A percentile compares a stretch with the other conserved stretches of the same genome.
phyloP scores from a whole-genome alignment of 805 yeast species.

The Suhomyces sp. region DNA sequence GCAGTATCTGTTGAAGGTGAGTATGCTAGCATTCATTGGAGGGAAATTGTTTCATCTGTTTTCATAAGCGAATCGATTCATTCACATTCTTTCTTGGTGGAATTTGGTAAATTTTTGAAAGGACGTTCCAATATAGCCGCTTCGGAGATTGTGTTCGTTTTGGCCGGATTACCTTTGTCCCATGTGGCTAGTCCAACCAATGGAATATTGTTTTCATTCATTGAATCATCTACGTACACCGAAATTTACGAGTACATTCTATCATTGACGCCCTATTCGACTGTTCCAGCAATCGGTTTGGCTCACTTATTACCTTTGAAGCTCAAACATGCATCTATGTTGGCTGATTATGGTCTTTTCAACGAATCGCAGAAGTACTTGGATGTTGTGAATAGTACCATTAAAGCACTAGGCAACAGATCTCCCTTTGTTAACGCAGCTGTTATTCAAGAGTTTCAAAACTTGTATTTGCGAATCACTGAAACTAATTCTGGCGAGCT shows the following conservation, averaged over 20 bases:
- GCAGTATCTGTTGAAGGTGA: conserved; percentile 39
- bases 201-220: conserved; percentile 36
- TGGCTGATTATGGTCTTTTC: conserved; percentile 66
- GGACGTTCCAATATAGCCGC: conserved; percentile 31
- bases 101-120: conserved; percentile 50
- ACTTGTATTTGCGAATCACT: conserved; percentile 46
- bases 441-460: conserved; percentile 30
- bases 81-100: conserved; percentile 43
- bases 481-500: conserved; percentile 44
- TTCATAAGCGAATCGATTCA: conserved; percentile 30
- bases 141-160: conserved; percentile 45
- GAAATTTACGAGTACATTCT: conserved; percentile 68
- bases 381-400: conserved; percentile 46
- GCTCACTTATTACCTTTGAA: conserved; percentile 61
- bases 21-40: conserved; percentile 56
- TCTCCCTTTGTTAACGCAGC: conserved; percentile 27
- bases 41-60: conserved; percentile 42
- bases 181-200: conserved; percentile 8
- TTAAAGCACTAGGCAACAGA: conserved; percentile 30
- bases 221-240: conserved; percentile 51
- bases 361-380: conserved; percentile 62
- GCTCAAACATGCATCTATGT: conserved; percentile 61
- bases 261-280: conserved; percentile 17
- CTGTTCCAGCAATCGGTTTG: conserved; percentile 39
- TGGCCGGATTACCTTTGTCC: conserved; percentile 48